These are phyloP conservation scores for Cladosporium sp. DNA, from an alignment of 2,329 filamentous ascomycete genomes.

Conservation along the genomic window DNA sequence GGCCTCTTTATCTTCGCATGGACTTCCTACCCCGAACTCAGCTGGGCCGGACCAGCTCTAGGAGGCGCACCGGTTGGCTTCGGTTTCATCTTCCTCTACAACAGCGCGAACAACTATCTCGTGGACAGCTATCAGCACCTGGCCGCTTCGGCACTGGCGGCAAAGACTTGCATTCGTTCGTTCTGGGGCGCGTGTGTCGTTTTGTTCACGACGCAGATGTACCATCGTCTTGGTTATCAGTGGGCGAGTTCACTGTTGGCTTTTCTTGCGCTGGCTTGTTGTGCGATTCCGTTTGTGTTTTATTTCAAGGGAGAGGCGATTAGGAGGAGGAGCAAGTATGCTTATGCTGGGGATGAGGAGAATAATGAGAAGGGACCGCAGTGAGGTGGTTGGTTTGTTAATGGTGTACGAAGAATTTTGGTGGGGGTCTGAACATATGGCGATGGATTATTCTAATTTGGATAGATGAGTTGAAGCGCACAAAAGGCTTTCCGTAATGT, in stretches of 20 bases:
- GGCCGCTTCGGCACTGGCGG: conserved; percentile 53
- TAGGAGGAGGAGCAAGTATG: conserved; percentile 21
- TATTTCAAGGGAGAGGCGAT: conserved; percentile 27
- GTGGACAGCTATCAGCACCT: conserved; percentile 37
- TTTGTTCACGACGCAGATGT: conserved; percentile 35
- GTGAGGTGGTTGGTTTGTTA: not conserved
- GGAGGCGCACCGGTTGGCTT: conserved; percentile 58
- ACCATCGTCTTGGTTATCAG: conserved; percentile 29
- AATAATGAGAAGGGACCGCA: conserved; percentile 23
- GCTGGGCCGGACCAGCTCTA: conserved; percentile 37
- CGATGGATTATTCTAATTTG: too few species aligned
- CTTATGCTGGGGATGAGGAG: conserved; percentile 51
- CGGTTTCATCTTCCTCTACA: conserved; percentile 41
- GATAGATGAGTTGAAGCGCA: too few species aligned
- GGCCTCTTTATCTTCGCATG: conserved; percentile 52
- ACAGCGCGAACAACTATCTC: conserved; percentile 42
- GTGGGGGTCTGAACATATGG: too few species aligned
- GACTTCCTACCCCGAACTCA: conserved; percentile 43
- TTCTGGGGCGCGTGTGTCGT: conserved; percentile 34
- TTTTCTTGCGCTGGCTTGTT: conserved; percentile 61
- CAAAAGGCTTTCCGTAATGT: too few species aligned
- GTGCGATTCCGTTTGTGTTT: conserved; percentile 28
- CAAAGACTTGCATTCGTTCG: conserved; percentile 36
- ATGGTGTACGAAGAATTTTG: too few species aligned
- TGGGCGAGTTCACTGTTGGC: conserved; percentile 39